Conservation (phyloP, 352 stramenopile genomes). For the Globisporangium acanthophoron region DNA sequence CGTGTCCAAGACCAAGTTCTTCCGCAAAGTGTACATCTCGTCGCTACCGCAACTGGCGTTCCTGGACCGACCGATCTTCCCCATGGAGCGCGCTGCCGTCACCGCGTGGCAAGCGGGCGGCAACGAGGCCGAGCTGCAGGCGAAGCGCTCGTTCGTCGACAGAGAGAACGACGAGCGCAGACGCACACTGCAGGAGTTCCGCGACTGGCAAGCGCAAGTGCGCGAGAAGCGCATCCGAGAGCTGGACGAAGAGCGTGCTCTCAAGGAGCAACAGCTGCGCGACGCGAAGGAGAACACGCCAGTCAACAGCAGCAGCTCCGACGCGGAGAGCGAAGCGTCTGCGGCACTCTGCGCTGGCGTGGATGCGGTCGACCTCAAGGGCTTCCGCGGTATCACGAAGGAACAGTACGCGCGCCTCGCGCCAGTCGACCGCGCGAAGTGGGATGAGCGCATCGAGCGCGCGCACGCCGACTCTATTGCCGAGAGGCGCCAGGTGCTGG, state of each 20-base stretch:
- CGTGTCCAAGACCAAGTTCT: constrained; percentile 89
- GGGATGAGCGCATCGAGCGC: constrained; percentile 52
- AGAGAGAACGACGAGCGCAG: constrained; percentile 68
- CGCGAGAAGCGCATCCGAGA: constrained; percentile 56
- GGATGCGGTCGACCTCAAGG: constrained; percentile 30
- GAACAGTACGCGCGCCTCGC: constrained; percentile 50
- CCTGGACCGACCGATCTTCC: constrained; percentile 94
- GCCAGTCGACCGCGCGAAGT: constrained; percentile 35
- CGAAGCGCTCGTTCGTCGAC: constrained; percentile 69
- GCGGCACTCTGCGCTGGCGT: not conserved
- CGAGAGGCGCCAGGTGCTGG: constrained; percentile 31
- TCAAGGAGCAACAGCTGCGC: constrained; percentile 11
- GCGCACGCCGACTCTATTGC: constrained; percentile 37
- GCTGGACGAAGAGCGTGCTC: constrained; percentile 34
- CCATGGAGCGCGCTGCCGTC: constrained; percentile 80
- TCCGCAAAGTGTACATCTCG: constrained; percentile 91
- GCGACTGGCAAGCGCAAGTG: constrained; percentile 70
- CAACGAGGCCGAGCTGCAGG: constrained; percentile 80
- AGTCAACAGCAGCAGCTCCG: not conserved
- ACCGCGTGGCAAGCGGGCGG: constrained; percentile 87
- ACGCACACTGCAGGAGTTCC: constrained; percentile 67
- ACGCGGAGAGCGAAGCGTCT: not conserved
- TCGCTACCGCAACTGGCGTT: constrained; percentile 81
- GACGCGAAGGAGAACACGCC: constrained; percentile 6
- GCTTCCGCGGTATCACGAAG: constrained; percentile 61